phyloP scores from a whole-genome alignment of 2,329 filamentous ascomycete species.

The Hymenoscyphus fraxineus region DNA sequence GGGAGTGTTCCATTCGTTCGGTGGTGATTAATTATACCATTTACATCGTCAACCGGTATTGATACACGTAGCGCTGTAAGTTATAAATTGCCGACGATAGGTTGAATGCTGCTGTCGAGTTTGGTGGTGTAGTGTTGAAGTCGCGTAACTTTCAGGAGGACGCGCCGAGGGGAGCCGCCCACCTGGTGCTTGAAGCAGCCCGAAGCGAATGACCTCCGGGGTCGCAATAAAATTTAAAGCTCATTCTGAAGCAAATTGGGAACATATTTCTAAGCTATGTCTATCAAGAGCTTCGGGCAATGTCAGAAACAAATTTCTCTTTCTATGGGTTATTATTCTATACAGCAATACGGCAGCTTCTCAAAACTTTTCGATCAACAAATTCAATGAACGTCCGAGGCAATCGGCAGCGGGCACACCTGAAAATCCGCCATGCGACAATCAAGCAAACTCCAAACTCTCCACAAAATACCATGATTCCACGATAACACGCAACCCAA shows the following conservation, averaged over 20 bases:
- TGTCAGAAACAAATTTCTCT: background rate
- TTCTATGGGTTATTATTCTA: background rate
- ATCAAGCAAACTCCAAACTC: background rate
- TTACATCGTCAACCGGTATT: constrained; percentile 14
- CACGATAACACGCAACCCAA: constrained; percentile 18
- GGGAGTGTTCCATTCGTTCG: constrained; percentile 50
- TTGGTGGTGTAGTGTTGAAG: constrained; percentile 6
- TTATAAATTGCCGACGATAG: background rate
- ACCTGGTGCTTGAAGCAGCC: background rate
- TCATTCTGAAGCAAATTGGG: background rate
- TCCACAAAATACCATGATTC: constrained; percentile 20
- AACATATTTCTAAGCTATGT: background rate
- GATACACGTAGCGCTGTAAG: constrained; percentile 7
- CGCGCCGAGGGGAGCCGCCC: constrained; percentile 4
- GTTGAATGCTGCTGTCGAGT: constrained; percentile 9
- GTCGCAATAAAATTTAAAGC: background rate
- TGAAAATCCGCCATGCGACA: background rate
- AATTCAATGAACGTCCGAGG: constrained; percentile 26
- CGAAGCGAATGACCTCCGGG: background rate
- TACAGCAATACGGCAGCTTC: constrained; percentile 3
- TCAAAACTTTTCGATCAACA: constrained; percentile 23
- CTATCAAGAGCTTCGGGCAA: background rate
- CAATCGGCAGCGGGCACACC: constrained; percentile 5
- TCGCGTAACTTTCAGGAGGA: constrained; percentile 19
- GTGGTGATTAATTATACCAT: background rate